Evolutionary conservation across 768 basidiomycete species (phyloP), one percentile per base, ranked within the genome.

Genomic region (Exidia glandulosa): DNA sequence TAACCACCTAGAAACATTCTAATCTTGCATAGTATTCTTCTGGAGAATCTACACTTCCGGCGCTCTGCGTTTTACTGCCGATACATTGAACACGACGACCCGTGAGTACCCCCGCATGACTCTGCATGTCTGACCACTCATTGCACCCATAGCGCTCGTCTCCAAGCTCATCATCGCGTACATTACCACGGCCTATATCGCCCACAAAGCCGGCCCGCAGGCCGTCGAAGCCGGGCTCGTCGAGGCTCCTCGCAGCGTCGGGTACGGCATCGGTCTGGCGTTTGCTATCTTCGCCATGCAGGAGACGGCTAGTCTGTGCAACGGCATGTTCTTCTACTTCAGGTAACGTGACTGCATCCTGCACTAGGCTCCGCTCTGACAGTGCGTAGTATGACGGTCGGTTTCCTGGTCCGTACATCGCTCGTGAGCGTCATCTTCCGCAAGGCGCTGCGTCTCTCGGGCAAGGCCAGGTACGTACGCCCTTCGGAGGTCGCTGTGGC

Each of bases 391-490:
- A 59, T 62, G 32, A 32, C 30, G 23, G 25, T 30, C 57, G 41
- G 31, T 58, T 60, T 27, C 32, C 32, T 32, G 32, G 31, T 10
- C 64, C 68, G 29, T 65, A 74, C 71, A 79, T 76, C 66, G 64
- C 4, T 66, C 70, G 73, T 79, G 56, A 73, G 75, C 37, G 65
- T 73, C 30, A 81, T 87, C 30, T 83, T 84, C 63, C 78, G 84
- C 27, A 89, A 89, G 67, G 82, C 85, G 1, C 71, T 88, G 41
- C 79, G 86, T 13, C 71, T 88, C 0, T 88, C 86, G 14, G 81
- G 82, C 1, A 54, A 54, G 50, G 25, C 50, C 12, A 45, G 16
- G 41, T 36, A 36, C 7, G 34, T 7, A 36, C 23, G 19, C 0
- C 19, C 5, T 19, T 6, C 23, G 0, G 5, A 19, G 19, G 19